Evolutionary conservation across 805 yeast species (phyloP).

Genomic region (Phaffomyces opuntiae): DNA sequence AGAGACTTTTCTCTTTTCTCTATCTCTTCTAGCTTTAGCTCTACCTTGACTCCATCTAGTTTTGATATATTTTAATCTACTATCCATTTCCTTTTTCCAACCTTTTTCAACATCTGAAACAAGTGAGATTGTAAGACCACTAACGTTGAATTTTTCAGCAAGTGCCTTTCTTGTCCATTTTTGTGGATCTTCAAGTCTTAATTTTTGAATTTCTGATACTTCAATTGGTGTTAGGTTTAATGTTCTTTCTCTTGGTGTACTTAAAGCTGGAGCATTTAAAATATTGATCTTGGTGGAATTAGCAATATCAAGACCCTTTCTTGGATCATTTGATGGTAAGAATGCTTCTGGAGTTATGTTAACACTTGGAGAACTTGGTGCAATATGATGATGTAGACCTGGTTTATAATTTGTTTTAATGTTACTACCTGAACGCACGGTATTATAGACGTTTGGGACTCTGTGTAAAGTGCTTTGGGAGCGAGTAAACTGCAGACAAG

Average conservation of each 20-base stretch:
- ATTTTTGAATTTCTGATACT: conserved; percentile 46
- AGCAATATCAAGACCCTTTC: conserved; percentile 34
- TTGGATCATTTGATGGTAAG: conserved; percentile 54
- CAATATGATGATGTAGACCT: conserved; percentile 55
- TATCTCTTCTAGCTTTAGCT: conserved; percentile 44
- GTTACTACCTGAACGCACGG: conserved; percentile 49
- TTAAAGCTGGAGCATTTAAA: conserved; percentile 32
- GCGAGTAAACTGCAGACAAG: neutral
- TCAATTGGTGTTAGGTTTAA: conserved; percentile 54
- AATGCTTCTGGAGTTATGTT: conserved; percentile 61
- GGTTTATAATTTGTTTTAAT: conserved; percentile 49
- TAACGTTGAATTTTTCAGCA: conserved; percentile 51
- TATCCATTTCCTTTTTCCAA: conserved; percentile 37
- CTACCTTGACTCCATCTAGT: conserved; percentile 43
- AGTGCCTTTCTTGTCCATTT: conserved; percentile 56
- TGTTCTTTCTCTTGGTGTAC: conserved; percentile 31
- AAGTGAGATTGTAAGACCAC: conserved; percentile 46
- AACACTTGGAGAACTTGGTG: conserved; percentile 51
- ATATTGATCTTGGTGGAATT: conserved; percentile 18
- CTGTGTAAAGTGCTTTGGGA: conserved; percentile 9
- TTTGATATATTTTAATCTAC: conserved; percentile 39
- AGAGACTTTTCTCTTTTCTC: conserved; percentile 47
- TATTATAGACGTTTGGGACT: conserved; percentile 54
- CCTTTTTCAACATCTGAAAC: conserved; percentile 39
- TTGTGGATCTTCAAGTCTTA: conserved; percentile 53